Percentiles rank a stretch among this genome's conserved stretches.
Evolutionary conservation across 2,329 filamentous ascomycete genomes (phyloP).

Genomic region (Biscogniauxia marginata): DNA sequence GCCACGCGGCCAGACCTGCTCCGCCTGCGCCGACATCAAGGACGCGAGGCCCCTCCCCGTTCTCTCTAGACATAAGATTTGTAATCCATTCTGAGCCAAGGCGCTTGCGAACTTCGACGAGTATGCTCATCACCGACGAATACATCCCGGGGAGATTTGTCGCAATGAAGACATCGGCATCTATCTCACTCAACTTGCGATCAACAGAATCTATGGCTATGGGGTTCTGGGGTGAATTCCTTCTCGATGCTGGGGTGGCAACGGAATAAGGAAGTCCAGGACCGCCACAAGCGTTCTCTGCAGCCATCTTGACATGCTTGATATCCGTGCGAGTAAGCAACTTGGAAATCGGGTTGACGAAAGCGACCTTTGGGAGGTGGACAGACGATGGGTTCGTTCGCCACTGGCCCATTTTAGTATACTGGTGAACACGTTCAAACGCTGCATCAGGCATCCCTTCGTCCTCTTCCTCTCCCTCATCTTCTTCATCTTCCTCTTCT

Average conservation of each 20-base stretch:
- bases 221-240: slow-evolving; percentile 59
- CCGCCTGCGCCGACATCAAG: slow-evolving; percentile 75
- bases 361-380: slow-evolving; percentile 65
- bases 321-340: slow-evolving; percentile 68
- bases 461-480: slow-evolving; percentile 38
- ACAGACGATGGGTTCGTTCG: slow-evolving; percentile 72
- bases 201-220: slow-evolving; percentile 65
- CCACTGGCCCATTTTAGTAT: slow-evolving; percentile 73
- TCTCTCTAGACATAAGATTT: slow-evolving; percentile 57
- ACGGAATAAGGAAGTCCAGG: slow-evolving; percentile 73
- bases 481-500: slow-evolving; percentile 32
- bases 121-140: slow-evolving; percentile 61
- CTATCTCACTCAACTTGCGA: slow-evolving; percentile 68
- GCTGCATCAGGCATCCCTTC: slow-evolving; percentile 32
- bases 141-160: slow-evolving; percentile 70
- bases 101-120: slow-evolving; percentile 73
- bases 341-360: slow-evolving; percentile 67
- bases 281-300: slow-evolving; percentile 76
- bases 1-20: slow-evolving; percentile 71
- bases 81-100: slow-evolving; percentile 70
- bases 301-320: slow-evolving; percentile 71
- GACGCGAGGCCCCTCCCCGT: slow-evolving; percentile 58
- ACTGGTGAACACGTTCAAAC: slow-evolving; percentile 64
- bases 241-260: slow-evolving; percentile 61
- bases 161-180: slow-evolving; percentile 71